Base-by-base conservation (phyloP, 768 basidiomycete species). In the Ramaria rubella region DNA sequence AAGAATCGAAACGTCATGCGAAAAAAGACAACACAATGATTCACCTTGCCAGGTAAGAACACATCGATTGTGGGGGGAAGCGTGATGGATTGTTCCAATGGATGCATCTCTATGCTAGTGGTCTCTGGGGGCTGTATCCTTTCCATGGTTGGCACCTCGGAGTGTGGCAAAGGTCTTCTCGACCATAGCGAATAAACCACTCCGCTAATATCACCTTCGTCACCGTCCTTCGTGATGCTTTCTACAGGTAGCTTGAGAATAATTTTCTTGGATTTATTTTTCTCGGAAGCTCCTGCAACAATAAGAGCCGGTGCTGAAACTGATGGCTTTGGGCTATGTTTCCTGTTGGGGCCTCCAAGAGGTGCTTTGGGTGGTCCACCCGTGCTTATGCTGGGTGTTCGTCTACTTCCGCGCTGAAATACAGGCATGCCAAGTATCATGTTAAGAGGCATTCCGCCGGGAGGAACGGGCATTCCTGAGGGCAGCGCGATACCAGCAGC, bases 331-430 rank as follows among this genome's bases (percentile, higher is more conserved):
- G 88, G 87, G 67, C 83, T 87, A 50, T 83, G 76, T 70, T 87
- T 92, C 44, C 86, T 80, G 44, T 82, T 80, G 12, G 86, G 89
- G 0, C 90, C 90, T 17, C 90, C 90, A 2, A 93, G 72, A 0
- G 82, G 78, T 1, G 90, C 90, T 68, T 92, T 93, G 8, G 90
- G 90, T n/a, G 90, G 90, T 6, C 90, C 90, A 12, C 90, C 90
- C 40, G 87, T 81, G 66, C 85, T 88, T 43, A 86, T 60, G 60
- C 79, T 80, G 15, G 77, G 78, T 56, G 87, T 80, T 42, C 87
- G 77, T 67, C 85, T 77, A 65, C 76, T 86, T 55, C 86, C 73
- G 27, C 29, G 54, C 53, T 31, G 75, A 27, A 52, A 54, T 27
- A 30, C 58, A 72, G 75, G 52, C 63, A 68, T 23, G n/a, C 65